Conservation (phyloP, 805 yeast genomes). For the Metschnikowia orientalis region DNA sequence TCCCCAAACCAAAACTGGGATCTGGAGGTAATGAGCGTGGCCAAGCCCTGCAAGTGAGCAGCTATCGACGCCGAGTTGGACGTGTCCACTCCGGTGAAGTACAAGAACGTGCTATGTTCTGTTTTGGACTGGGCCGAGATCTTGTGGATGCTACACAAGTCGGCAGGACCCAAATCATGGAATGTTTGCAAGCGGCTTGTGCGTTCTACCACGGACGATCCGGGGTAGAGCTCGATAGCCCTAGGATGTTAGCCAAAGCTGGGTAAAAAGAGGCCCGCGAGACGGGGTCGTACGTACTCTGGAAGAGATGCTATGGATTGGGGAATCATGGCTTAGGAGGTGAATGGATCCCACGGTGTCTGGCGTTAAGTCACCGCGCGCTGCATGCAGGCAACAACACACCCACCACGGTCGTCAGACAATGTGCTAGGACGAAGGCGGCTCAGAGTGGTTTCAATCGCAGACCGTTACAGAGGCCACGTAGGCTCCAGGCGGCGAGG, state of each 20-base stretch:
- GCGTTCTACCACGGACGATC: slow-evolving; percentile 60
- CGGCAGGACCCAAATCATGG: slow-evolving; percentile 71
- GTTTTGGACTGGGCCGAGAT: slow-evolving; percentile 39
- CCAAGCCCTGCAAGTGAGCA: slow-evolving; percentile 63
- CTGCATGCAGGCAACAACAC: slow-evolving; percentile 5
- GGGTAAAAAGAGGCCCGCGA: background rate
- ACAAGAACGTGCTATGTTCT: slow-evolving; percentile 66
- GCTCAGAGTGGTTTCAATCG: background rate
- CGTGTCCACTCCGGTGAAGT: slow-evolving; percentile 72
- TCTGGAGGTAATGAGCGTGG: slow-evolving; percentile 55
- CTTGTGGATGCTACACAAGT: slow-evolving; percentile 50
- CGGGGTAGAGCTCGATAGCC: slow-evolving; percentile 52
- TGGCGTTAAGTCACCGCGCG: slow-evolving; percentile 4
- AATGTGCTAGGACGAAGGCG: too few relatives aligned
- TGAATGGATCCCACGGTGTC: background rate
- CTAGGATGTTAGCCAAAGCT: slow-evolving; percentile 21
- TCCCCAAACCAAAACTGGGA: slow-evolving; percentile 80
- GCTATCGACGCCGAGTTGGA: slow-evolving; percentile 75
- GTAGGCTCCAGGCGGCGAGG: too few relatives aligned
- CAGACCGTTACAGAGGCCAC: background rate
- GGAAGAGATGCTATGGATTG: slow-evolving; percentile 37
- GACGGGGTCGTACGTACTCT: slow-evolving; percentile 24
- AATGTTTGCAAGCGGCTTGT: slow-evolving; percentile 55
- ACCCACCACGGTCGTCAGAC: background rate
- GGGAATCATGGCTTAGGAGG: slow-evolving; percentile 25